Evolutionary conservation across 495 filamentous ascomycete genomes (phyloP).

Genomic region (Neurospora sp.): DNA sequence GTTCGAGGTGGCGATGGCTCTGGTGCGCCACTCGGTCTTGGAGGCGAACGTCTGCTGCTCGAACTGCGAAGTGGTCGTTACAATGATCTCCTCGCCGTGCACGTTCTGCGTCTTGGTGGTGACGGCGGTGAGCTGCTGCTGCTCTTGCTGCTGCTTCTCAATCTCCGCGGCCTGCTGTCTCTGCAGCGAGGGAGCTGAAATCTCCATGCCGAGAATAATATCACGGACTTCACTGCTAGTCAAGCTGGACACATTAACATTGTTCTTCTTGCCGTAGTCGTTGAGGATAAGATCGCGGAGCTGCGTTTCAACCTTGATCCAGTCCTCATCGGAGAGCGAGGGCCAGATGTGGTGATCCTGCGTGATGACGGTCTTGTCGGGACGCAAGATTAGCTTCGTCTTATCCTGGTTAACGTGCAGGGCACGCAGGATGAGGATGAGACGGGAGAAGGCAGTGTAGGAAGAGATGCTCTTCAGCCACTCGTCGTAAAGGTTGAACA

Average conservation of each 20-base stretch:
- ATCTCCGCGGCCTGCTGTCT: conserved; percentile 98
- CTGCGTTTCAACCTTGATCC: conserved; percentile 98
- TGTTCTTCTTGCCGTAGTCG: conserved; percentile 99
- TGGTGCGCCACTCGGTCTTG: conserved; percentile 97
- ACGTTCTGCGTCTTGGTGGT: conserved; percentile 98
- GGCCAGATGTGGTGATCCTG: conserved; percentile 99
- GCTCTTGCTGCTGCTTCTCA: conserved; percentile 96
- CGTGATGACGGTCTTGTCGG: conserved; percentile 96
- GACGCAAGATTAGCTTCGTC: conserved; percentile 93
- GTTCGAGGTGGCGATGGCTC: conserved; percentile 94
- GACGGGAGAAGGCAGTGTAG: conserved; percentile 95
- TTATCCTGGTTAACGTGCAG: conserved; percentile 97
- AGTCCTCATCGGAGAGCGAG: conserved; percentile 86
- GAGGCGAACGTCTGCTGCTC: conserved; percentile 96
- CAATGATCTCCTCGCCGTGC: conserved; percentile 95
- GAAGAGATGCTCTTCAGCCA: conserved; percentile 98
- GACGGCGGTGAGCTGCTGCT: conserved; percentile 91
- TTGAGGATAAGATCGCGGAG: conserved; percentile 93
- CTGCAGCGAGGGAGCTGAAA: conserved; percentile 95
- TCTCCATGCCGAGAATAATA: conserved; percentile 99
- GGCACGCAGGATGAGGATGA: conserved; percentile 90
- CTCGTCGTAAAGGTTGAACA: conserved; percentile 98
- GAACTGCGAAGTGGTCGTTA: conserved; percentile 93
- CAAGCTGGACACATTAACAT: conserved; percentile 93
- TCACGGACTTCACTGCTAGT: conserved; percentile 96